Percentiles rank a stretch among this genome's conserved stretches.
Evolutionary conservation across 805 yeast genomes (phyloP).

Genomic region (Jamesozyma rosinii): DNA sequence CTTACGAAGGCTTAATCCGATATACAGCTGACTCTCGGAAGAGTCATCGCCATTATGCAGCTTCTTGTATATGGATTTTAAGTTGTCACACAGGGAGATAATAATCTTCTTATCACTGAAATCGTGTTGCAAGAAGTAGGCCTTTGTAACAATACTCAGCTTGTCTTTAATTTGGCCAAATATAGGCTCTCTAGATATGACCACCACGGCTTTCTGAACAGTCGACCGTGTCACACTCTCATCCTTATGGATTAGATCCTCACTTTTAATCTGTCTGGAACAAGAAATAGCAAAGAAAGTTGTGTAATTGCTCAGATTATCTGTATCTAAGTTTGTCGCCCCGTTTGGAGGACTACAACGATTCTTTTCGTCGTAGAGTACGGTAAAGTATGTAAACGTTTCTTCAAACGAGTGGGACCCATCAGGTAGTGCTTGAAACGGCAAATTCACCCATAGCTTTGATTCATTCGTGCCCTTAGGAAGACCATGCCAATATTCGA

Average conservation of each 20-base stretch:
- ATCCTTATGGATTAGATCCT: constrained; percentile 46
- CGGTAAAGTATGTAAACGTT: constrained; percentile 82
- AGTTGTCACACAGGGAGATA: constrained; percentile 59
- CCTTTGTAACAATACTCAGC: constrained; percentile 76
- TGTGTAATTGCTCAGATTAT: constrained; percentile 34
- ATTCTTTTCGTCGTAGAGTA: constrained; percentile 54
- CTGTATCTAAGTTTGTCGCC: constrained; percentile 31
- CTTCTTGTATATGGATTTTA: constrained; percentile 37
- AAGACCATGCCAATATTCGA: constrained; percentile 73
- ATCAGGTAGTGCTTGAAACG: constrained; percentile 93
- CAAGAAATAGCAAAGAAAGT: constrained; percentile 95
- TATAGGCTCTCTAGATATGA: constrained; percentile 77
- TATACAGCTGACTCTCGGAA: constrained; percentile 35
- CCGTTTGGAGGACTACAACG: constrained; percentile 30
- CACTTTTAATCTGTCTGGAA: constrained; percentile 67
- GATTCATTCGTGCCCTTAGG: constrained; percentile 30
- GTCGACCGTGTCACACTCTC: constrained; percentile 73
- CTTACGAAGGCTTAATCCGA: constrained; percentile 66
- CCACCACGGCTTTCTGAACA: constrained; percentile 85
- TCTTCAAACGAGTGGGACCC: constrained; percentile 92
- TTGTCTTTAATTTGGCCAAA: constrained; percentile 85
- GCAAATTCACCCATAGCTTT: constrained; percentile 70
- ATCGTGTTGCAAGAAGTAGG: constrained; percentile 73
- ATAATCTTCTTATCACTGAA: constrained; percentile 64
- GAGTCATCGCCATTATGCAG: constrained; percentile 18